Evolutionary conservation across 495 filamentous ascomycete species (phyloP), one percentile per base, ranked within the genome.

Genomic region (Tuber umbilicatum): DNA sequence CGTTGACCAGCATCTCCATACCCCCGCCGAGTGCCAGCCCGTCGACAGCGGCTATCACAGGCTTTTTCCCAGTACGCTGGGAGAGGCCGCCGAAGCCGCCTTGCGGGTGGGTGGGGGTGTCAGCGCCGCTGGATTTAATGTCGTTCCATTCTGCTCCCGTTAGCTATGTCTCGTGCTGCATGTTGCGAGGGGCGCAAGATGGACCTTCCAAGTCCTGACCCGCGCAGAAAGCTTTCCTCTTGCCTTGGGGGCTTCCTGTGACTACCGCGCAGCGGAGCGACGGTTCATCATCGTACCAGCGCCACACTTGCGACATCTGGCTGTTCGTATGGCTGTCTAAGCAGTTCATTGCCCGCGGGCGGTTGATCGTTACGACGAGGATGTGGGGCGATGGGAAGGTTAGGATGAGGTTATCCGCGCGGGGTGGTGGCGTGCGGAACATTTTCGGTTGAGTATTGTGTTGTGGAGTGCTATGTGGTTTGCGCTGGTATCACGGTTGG

Each of bases 11-110:
- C 84, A 92, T 90, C 83, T 94, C 92, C 74, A 89, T 88, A 2
- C 92, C 92, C 68, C 92, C 92, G 21, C 92, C 92, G 73, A 91
- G 85, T 76, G 88, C 89, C n/a, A 89, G 81, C n/a, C 92, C 92
- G 80, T 92, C 90, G 41, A 94, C 89, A 7, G 92, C 92, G 16
- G 88, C 88, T 73, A 94, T 89, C 45, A 94, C 85, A 23, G 92
- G 92, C 73, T 90, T 90, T 73, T 86, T 85, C 23, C 88, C 70
- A 37, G 68, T 42, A 17, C 84, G 81, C 23, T 76, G 75, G 10
- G 84, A 84, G 40, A 85, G 75, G 0, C 78, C 84, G 41, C 73
- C 83, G 73, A 83, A 83, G 39, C 84, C 84, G 23, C 71, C 73
- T 1, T 50, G 50, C 4, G 73, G 71, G n/a, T 74, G 75, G 2